Conservation (phyloP, 345 rosid species). For the Alliaria petiolata region DNA sequence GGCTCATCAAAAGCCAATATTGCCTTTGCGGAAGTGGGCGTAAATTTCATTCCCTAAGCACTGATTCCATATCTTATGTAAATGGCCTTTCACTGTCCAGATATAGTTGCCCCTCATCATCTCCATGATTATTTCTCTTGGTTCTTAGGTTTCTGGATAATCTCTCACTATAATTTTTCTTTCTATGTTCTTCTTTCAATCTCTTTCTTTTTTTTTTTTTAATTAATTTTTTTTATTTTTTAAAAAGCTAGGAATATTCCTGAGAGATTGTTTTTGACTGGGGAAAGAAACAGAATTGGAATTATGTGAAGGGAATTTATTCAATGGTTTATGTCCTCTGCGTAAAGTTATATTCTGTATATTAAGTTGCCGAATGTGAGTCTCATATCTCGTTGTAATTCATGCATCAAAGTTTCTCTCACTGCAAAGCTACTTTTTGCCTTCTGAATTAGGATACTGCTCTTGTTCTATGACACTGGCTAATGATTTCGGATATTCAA, state of each 20-base stretch:
- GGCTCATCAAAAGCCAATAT: constrained; percentile 23
- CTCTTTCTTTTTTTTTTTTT: not conserved
- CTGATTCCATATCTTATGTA: constrained; percentile 32
- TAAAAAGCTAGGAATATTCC: constrained; percentile 19
- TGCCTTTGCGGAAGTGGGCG: constrained; percentile 3
- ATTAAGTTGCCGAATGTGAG: not conserved
- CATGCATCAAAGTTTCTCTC: not conserved
- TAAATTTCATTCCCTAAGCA: constrained; percentile 23
- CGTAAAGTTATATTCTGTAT: constrained; percentile 16
- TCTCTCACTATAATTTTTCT: too few species aligned
- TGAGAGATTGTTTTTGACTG: constrained; percentile 1
- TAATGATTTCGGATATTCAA: constrained; percentile 28
- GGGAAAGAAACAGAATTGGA: not conserved
- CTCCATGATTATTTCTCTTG: not conserved
- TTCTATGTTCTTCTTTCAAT: not conserved
- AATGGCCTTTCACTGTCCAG: constrained; percentile 22
- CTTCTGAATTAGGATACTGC: not conserved
- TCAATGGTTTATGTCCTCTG: constrained; percentile 22
- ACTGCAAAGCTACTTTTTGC: not conserved
- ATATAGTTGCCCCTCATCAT: constrained; percentile 11
- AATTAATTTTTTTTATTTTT: too few species aligned
- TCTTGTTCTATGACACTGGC: constrained; percentile 20
- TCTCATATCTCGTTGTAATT: not conserved
- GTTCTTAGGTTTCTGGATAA: not conserved
- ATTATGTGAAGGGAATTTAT: not conserved